Base-by-base conservation (phyloP, 2,329 filamentous ascomycete genomes). In the Xylariaceae sp. region DNA sequence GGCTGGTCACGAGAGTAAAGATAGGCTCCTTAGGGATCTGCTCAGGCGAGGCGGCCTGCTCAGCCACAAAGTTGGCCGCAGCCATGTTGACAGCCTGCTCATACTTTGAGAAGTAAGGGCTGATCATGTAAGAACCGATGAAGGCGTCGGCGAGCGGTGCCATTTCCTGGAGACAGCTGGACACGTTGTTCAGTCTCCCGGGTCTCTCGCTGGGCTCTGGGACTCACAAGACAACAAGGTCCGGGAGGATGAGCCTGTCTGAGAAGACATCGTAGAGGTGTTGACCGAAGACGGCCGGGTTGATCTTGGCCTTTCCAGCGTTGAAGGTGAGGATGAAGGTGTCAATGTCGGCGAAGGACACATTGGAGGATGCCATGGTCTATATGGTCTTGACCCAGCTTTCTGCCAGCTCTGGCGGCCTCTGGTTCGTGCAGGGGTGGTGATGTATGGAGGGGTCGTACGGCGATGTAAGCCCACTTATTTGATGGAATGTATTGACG, bases 261-360 rank as follows among this genome's bases (percentile, higher is more conserved):
- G 67, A 52, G 66, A 94, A 77, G 18, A 76, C 75, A 55, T 68
- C 66, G 63, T 86, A 82, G 57, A 96, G 73, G 62, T 90, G 84
- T 11, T 79, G 71, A 12, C 87, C 84, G 61, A 96, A 90, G 45
- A 82, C 75, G 35, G 83, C 74, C 18, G 83, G 75, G 58, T 91
- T 77, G 62, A 96, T 82, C 9, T 83, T 70, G 47, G 77, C 77
- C 58, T 89, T 87, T 31, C 80, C 92, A 63, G 89, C 95, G 66
- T 97, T 97, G 75, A 94, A 96, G 11, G 91, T 95, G 47, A 96
- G 70, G 55, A 95, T 78, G 62, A 95, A 86, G 48, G 90, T 71
- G 61, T 85, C 82, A 48, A 95, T 27, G 22, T 27, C 22, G 22
- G 22, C 22, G 22, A 75, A 53, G 76, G 71, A 39, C 76, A 75